These are phyloP conservation scores for Juglanconis sp. DNA, from an alignment of 2,329 filamentous ascomycete species.

Conservation along the genomic window DNA sequence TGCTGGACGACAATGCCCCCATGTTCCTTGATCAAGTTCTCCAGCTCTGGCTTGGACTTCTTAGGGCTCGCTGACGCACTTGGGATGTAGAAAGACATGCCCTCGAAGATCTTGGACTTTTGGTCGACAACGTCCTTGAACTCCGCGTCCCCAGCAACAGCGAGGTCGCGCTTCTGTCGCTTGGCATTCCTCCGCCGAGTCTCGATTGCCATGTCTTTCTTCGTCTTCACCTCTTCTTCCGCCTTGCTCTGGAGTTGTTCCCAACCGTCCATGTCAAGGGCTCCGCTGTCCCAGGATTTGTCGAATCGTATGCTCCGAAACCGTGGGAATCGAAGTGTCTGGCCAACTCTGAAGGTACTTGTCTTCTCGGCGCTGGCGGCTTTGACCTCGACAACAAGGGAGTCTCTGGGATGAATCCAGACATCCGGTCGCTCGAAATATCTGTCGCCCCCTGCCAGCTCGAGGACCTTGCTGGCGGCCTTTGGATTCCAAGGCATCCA, in stretches of 20 bases:
- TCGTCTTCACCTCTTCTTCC: conserved; percentile 69
- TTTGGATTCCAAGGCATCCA: conserved; percentile 82
- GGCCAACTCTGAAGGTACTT: conserved; percentile 71
- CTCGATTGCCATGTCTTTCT: conserved; percentile 72
- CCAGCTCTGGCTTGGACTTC: conserved; percentile 74
- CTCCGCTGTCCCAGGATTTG: conserved; percentile 71
- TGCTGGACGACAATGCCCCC: conserved; percentile 79
- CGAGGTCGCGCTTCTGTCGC: conserved; percentile 64
- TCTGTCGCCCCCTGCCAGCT: conserved; percentile 72
- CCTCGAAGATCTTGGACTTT: conserved; percentile 66
- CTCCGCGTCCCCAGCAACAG: conserved; percentile 67
- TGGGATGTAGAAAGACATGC: conserved; percentile 78
- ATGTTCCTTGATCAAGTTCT: conserved; percentile 76
- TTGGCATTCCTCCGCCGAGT: conserved; percentile 59
- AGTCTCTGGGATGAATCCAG: conserved; percentile 89
- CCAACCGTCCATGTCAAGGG: conserved; percentile 77
- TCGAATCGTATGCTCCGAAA: conserved; percentile 82
- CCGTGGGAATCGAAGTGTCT: conserved; percentile 86
- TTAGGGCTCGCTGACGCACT: conserved; percentile 73
- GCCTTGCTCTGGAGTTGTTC: conserved; percentile 64
- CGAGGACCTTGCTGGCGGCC: conserved; percentile 75
- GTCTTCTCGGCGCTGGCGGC: conserved; percentile 74
- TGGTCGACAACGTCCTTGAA: conserved; percentile 32
- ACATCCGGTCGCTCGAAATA: conserved; percentile 75
- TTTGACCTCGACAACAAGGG: conserved; percentile 83